phyloP scores from a whole-genome alignment of 108 stramenopile genomes.

The Skeletonema potamos region DNA sequence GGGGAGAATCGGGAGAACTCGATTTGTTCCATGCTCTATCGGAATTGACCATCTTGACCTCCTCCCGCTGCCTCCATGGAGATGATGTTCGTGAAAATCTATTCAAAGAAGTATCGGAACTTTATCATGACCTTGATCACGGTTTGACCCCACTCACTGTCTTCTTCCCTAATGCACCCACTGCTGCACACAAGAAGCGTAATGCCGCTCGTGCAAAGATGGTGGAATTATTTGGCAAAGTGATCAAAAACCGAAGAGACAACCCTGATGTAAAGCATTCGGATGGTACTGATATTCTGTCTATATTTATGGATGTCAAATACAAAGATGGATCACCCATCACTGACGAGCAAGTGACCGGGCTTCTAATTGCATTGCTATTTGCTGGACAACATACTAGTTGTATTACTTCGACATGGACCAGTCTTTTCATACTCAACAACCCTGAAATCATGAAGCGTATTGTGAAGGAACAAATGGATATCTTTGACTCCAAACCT shows the following conservation, averaged over 20 bases:
- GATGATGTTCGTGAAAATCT: slow-evolving; percentile 97
- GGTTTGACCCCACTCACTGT: slow-evolving; percentile 98
- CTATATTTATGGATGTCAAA: slow-evolving; percentile 96
- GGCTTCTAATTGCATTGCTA: slow-evolving; percentile 95
- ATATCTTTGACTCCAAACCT: slow-evolving; percentile 34
- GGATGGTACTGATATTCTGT: slow-evolving; percentile 94
- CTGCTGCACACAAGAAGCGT: slow-evolving; percentile 80
- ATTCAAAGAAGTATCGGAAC: slow-evolving; percentile 90
- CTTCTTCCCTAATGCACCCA: slow-evolving; percentile 96
- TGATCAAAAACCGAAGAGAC: slow-evolving; percentile 86
- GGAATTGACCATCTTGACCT: slow-evolving; percentile 97
- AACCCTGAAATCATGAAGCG: slow-evolving; percentile 82
- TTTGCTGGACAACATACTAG: slow-evolving; percentile 99
- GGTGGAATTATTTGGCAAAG: slow-evolving; percentile 90
- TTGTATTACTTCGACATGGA: slow-evolving; percentile 97
- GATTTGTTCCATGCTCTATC: slow-evolving; percentile 89
- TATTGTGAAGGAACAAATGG: slow-evolving; percentile 81
- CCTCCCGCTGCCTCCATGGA: slow-evolving; percentile 95
- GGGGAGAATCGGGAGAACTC: slow-evolving; percentile 79
- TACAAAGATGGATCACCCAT: slow-evolving; percentile 94
- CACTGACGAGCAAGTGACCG: slow-evolving; percentile 96
- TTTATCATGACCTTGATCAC: slow-evolving; percentile 97
- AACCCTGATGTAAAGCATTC: slow-evolving; percentile 62
- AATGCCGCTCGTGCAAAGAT: slow-evolving; percentile 89
- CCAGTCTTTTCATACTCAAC: slow-evolving; percentile 81